Conservation (phyloP, 257 asterid species). For the Rhazya stricta region DNA sequence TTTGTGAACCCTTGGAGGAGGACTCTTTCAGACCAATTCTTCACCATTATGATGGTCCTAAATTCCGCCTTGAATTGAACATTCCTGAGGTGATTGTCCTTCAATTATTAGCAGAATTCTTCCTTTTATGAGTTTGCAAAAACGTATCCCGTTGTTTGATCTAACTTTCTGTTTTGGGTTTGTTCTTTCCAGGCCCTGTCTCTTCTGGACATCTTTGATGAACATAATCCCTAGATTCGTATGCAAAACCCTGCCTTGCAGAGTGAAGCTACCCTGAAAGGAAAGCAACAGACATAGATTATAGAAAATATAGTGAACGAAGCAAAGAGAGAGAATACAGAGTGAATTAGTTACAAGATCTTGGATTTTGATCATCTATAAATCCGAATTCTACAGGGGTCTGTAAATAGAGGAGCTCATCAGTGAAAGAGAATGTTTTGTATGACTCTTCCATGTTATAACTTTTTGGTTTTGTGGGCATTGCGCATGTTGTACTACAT, state of each 20-base stretch:
- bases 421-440: neutral
- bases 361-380: conserved; percentile 2
- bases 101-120: neutral
- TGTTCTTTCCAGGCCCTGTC: conserved; percentile 61
- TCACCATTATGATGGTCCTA: conserved; percentile 97
- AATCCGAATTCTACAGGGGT: no score
- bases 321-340: neutral
- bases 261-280: neutral
- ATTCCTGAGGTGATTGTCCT: conserved; percentile 72
- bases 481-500: neutral
- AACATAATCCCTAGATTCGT: conserved; percentile 27
- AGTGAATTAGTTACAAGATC: neutral
- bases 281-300: neutral
- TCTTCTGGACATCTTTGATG: conserved; percentile 82
- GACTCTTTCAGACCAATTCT: conserved; percentile 95
- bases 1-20: conserved; percentile 90
- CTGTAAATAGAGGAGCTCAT: conserved; percentile 5
- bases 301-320: neutral
- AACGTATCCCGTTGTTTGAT: neutral
- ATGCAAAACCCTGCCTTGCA: neutral
- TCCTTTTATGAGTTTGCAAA: neutral
- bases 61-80: conserved; percentile 87
- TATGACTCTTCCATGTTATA: no score
- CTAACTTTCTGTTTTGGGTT: neutral
- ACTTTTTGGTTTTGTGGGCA: conserved; percentile 10